Evolutionary conservation across 2,329 filamentous ascomycete genomes (phyloP).

Genomic region (Colletotrichum sp.): DNA sequence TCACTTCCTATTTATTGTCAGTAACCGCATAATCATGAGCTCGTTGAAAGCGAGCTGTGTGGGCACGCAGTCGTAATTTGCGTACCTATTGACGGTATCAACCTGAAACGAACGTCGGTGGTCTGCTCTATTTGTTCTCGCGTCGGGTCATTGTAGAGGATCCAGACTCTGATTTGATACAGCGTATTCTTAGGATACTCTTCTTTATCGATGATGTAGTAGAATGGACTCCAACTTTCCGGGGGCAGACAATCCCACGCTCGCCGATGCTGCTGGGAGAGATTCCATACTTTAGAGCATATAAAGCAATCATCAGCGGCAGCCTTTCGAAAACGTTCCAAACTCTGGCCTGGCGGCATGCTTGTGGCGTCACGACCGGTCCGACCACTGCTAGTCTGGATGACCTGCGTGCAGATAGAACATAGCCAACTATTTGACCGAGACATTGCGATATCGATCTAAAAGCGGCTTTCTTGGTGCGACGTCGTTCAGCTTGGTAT

Average conservation of each 20-base stretch:
- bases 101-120: not conserved
- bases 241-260: not conserved
- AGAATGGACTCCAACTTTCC: not conserved
- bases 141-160: not conserved
- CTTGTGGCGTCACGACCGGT: fast-evolving
- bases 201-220: not conserved
- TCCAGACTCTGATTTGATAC: not conserved
- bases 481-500: fast-evolving
- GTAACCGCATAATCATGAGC: not conserved
- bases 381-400: not conserved
- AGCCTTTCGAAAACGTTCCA: not conserved
- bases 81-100: not conserved
- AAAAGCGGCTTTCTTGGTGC: not conserved
- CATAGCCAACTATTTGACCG: not conserved
- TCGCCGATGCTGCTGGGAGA: not conserved
- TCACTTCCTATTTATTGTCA: not conserved
- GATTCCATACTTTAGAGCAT: not conserved
- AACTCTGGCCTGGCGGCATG: not conserved
- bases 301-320: not conserved
- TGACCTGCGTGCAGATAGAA: not conserved
- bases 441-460: not conserved
- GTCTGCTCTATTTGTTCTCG: not conserved
- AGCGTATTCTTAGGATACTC: not conserved
- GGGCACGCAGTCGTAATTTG: too few species aligned
- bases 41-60: not conserved